phyloP scores from a whole-genome alignment of 2,329 filamentous ascomycete genomes.

The Xylaria sp. region DNA sequence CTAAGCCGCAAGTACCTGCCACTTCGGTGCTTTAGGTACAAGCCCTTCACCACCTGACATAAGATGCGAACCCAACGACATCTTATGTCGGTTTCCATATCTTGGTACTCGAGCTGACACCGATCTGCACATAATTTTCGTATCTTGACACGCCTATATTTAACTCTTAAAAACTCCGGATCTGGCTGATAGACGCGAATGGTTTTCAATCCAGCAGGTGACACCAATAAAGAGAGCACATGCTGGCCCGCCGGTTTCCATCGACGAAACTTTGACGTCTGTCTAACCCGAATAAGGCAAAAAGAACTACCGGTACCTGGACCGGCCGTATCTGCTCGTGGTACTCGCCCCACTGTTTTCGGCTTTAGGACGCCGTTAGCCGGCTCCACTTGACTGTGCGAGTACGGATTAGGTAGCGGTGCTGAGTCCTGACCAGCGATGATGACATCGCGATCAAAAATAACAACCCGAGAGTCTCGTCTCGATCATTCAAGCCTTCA shows the following conservation, averaged over 20 bases:
- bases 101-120: not conserved
- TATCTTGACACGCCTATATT: not conserved
- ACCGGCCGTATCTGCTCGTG: not conserved
- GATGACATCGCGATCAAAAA: not conserved
- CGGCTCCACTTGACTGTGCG: too few relatives aligned
- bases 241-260: not conserved
- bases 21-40: too few relatives aligned
- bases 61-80: too few relatives aligned
- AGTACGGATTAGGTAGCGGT: too few relatives aligned
- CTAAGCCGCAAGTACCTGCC: too few relatives aligned
- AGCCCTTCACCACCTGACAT: too few relatives aligned
- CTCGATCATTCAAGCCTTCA: not conserved
- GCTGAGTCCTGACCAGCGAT: not conserved
- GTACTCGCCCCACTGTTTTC: not conserved
- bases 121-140: not conserved
- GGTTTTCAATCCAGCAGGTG: not conserved
- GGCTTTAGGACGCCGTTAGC: not conserved
- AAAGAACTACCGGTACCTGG: not conserved
- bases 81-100: too few relatives aligned
- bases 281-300: not conserved
- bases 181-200: not conserved
- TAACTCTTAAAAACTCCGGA: too few relatives aligned
- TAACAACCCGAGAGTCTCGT: not conserved
- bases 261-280: not conserved
- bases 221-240: not conserved